phyloP scores from a whole-genome alignment of 371 early-diverging fungal species.

The Mortierella sp. region DNA sequence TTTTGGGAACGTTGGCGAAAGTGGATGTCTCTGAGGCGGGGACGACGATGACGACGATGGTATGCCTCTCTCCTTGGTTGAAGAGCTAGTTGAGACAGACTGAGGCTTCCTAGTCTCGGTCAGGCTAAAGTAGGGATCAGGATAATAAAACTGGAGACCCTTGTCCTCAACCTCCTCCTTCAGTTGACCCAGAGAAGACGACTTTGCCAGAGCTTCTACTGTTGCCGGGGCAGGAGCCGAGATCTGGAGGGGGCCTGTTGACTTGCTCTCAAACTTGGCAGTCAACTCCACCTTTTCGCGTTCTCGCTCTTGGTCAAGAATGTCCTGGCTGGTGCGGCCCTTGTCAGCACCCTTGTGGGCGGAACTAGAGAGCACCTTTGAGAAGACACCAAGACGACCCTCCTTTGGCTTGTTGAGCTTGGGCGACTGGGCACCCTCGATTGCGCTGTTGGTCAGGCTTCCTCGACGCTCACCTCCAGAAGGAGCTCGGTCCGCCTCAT shows the following conservation, averaged over 20 bases:
- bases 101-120: conserved; percentile 28
- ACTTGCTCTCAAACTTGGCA: conserved; percentile 13
- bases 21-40: conserved; percentile 20
- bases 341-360: conserved; percentile 13
- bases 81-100: not conserved
- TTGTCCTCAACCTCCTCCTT: conserved; percentile 41
- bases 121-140: conserved; percentile 38
- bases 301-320: conserved; percentile 20
- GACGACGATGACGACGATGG: not conserved
- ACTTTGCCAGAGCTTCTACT: conserved; percentile 34
- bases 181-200: conserved; percentile 15
- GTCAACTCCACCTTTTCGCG: not conserved
- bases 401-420: conserved; percentile 30
- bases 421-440: not conserved
- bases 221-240: conserved; percentile 23
- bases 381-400: conserved; percentile 26
- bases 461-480: conserved; percentile 9
- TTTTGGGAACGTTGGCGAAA: conserved; percentile 31
- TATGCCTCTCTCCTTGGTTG: not conserved
- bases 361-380: conserved; percentile 33
- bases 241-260: not conserved
- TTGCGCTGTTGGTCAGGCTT: conserved; percentile 12
- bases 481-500: not conserved
- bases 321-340: conserved; percentile 32
- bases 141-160: conserved; percentile 52